These are phyloP conservation scores for Lolium perenne DNA, from an alignment of 176 grass and related monocot genomes.

Conservation along the genomic window DNA sequence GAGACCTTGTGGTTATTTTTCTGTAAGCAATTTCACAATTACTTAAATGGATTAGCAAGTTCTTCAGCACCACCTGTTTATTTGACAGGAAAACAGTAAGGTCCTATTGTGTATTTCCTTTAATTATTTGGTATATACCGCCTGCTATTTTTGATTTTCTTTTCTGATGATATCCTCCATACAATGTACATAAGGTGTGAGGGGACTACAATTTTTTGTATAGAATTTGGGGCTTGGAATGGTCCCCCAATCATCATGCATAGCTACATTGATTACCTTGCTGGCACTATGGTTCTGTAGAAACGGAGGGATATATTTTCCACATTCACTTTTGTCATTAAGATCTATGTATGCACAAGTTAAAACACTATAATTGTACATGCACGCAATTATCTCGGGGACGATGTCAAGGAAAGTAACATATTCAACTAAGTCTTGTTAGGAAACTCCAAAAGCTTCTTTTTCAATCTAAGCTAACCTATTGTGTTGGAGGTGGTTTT, in stretches of 20 bases:
- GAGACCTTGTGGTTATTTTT: not conserved
- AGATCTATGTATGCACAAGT: conserved; percentile 1
- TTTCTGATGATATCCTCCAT: not conserved
- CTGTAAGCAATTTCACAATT: too few species aligned
- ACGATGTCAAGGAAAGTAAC: conserved; percentile 1
- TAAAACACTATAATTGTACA: not conserved
- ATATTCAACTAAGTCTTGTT: conserved; percentile 1
- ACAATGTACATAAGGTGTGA: not conserved
- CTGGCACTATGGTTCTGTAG: not conserved
- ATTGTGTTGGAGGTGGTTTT: not conserved
- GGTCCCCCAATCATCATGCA: not conserved
- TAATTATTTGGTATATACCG: too few species aligned
- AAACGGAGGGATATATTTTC: not conserved
- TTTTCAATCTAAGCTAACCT: not conserved
- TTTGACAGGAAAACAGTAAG: too few species aligned
- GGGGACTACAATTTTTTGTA: not conserved
- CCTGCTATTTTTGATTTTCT: too few species aligned
- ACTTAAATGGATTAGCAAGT: too few species aligned
- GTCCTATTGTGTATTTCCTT: too few species aligned
- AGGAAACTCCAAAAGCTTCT: not conserved
- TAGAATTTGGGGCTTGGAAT: not conserved
- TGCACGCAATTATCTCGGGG: not conserved
- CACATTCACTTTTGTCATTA: not conserved
- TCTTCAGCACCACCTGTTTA: too few species aligned
- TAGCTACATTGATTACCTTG: not conserved